A percentile compares a stretch with the other conserved stretches of the same genome.
These are phyloP conservation scores for Erythrophleum fordii DNA, from an alignment of 306 rosid species.

Conservation along the genomic window DNA sequence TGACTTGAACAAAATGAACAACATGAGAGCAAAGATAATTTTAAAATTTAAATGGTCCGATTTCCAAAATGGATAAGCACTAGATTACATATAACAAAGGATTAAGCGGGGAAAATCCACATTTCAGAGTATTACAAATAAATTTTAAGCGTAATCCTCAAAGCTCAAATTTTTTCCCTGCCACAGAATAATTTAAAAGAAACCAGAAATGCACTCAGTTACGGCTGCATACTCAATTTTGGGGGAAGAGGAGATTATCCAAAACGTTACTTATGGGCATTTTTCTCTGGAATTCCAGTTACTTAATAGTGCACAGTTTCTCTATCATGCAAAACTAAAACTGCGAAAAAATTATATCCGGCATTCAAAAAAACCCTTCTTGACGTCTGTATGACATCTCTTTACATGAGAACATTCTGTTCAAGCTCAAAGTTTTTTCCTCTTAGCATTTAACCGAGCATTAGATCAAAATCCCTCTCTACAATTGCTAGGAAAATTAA, in stretches of 20 bases:
- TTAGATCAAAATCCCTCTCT: not conserved
- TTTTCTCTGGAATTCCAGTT: not conserved
- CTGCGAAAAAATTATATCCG: not conserved
- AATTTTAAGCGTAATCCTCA: not conserved
- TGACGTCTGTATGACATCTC: not conserved
- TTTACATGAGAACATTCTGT: not conserved
- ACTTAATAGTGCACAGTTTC: not conserved
- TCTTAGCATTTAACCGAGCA: not conserved
- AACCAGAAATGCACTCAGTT: not conserved
- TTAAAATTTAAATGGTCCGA: not conserved
- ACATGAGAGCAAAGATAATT: not conserved
- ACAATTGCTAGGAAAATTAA: not conserved
- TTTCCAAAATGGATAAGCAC: not conserved
- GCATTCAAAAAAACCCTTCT: not conserved
- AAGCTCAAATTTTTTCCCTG: not conserved
- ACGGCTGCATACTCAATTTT: not conserved
- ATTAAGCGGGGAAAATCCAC: not conserved
- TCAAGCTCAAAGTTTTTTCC: not conserved
- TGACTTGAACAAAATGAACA: not conserved
- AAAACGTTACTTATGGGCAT: not conserved
- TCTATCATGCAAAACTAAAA: not conserved
- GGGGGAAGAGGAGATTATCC: not conserved
- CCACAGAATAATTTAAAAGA: not conserved
- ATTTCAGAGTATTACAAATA: not conserved
- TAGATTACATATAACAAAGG: not conserved